Conservation (phyloP, 1,284 basidiomycete species). For the Rhodotorula sp. region DNA sequence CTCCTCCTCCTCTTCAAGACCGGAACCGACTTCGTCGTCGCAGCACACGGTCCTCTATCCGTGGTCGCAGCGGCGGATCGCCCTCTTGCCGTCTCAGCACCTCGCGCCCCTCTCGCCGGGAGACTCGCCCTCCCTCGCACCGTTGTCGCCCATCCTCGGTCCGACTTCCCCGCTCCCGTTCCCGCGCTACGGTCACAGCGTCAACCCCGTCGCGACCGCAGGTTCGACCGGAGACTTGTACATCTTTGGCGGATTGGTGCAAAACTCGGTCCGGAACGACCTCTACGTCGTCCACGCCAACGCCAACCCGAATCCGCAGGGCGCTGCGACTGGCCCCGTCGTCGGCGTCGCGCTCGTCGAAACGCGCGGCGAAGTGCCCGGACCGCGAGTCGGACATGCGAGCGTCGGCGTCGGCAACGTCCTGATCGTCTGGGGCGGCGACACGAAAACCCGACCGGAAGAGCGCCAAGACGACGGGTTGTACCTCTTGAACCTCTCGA, state of each 20-base stretch:
- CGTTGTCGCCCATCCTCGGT: constrained; percentile 18
- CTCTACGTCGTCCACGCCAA: constrained; percentile 75
- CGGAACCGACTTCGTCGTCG: neutral
- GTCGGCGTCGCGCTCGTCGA: constrained; percentile 54
- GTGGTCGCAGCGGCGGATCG: constrained; percentile 42
- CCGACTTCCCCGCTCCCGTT: constrained; percentile 63
- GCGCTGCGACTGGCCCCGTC: neutral
- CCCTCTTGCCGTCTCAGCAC: constrained; percentile 40
- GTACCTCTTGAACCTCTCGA: constrained; percentile 90
- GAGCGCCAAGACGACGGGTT: constrained; percentile 90
- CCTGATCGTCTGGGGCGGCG: constrained; percentile 96
- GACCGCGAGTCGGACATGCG: constrained; percentile 90
- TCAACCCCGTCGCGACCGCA: constrained; percentile 69
- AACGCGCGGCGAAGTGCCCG: constrained; percentile 85
- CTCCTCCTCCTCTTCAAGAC: neutral
- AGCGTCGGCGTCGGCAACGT: constrained; percentile 94
- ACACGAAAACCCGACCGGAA: constrained; percentile 72
- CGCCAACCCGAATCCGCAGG: constrained; percentile 49
- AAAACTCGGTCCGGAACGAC: constrained; percentile 88
- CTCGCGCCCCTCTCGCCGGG: constrained; percentile 25
- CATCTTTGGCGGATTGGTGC: constrained; percentile 94
- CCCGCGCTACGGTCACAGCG: constrained; percentile 93
- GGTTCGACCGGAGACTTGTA: constrained; percentile 84
- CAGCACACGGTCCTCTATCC: constrained; percentile 42
- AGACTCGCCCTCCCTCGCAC: constrained; percentile 10